These are phyloP conservation scores for Iris pallida DNA, from an alignment of 116 monocot genomes.

Conservation along the genomic window DNA sequence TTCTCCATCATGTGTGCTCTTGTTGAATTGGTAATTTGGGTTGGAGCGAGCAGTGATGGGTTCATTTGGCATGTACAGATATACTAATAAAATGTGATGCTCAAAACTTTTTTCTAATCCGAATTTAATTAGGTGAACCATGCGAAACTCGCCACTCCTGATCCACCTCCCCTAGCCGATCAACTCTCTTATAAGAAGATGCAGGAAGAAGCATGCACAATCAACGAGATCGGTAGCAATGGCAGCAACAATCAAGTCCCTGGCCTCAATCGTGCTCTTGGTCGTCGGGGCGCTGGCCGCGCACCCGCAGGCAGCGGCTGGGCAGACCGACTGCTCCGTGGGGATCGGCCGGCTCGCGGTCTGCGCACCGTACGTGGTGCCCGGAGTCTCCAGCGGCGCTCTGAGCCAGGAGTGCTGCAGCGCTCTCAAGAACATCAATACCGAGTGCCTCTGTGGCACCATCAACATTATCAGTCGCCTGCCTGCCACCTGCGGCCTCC, in stretches of 20 bases:
- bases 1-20: no score
- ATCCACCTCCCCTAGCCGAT: neutral
- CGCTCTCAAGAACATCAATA: conserved; percentile 11
- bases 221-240: no score
- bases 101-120: neutral
- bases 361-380: conserved; percentile 22
- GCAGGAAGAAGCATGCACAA: neutral
- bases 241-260: neutral
- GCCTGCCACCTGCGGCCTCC: conserved; percentile 30
- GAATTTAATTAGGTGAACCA: neutral
- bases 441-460: conserved; percentile 30
- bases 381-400: neutral
- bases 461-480: conserved; percentile 26
- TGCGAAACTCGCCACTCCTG: neutral
- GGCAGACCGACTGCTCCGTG: conserved; percentile 16
- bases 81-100: neutral
- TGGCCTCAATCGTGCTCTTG: neutral
- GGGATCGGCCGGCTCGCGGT: conserved; percentile 13
- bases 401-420: conserved; percentile 24
- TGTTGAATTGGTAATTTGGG: no score
- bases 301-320: neutral
- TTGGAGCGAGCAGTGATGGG: no score
- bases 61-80: no score
- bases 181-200: neutral
- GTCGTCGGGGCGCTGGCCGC: neutral